A percentile compares a stretch with the other conserved stretches of the same genome.
Evolutionary conservation across 176 grass and related monocot genomes (phyloP).

Genomic region (Juncus inflexus): DNA sequence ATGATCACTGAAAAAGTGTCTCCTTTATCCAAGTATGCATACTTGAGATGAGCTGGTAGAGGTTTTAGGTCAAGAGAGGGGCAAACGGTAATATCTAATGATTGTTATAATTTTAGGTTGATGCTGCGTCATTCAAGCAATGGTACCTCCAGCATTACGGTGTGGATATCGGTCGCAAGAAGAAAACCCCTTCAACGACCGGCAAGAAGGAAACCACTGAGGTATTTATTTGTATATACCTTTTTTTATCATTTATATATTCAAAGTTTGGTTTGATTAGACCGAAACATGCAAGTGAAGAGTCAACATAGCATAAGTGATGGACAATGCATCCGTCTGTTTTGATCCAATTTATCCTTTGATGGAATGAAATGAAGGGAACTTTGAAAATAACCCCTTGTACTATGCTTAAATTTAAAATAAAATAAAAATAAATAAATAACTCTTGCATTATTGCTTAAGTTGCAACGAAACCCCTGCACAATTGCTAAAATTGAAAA

Average conservation of each 20-base stretch:
- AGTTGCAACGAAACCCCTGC: too few relatives aligned
- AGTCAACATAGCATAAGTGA: neutral
- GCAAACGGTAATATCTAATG: neutral
- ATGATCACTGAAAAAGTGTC: too few relatives aligned
- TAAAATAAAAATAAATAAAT: too few relatives aligned
- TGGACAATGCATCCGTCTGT: neutral
- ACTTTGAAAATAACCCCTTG: too few relatives aligned
- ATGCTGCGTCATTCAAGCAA: constrained; percentile 87
- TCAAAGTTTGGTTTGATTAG: neutral
- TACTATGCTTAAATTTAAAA: too few relatives aligned
- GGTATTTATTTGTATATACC: constrained; percentile 27
- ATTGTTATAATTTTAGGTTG: constrained; percentile 33
- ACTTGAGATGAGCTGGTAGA: too few relatives aligned
- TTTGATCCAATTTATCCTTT: neutral
- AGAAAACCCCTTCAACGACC: constrained; percentile 33
- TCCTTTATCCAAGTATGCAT: too few relatives aligned
- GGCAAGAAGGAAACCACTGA: constrained; percentile 57
- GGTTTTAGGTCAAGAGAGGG: too few relatives aligned
- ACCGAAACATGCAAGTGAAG: neutral
- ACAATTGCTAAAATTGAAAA: too few relatives aligned
- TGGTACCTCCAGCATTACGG: constrained; percentile 94
- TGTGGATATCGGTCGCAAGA: constrained; percentile 85
- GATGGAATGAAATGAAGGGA: too few relatives aligned
- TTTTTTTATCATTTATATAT: neutral
- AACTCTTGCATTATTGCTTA: too few relatives aligned